Conservation (phyloP, 352 stramenopile genomes). For the Nothophytophthora sp. region DNA sequence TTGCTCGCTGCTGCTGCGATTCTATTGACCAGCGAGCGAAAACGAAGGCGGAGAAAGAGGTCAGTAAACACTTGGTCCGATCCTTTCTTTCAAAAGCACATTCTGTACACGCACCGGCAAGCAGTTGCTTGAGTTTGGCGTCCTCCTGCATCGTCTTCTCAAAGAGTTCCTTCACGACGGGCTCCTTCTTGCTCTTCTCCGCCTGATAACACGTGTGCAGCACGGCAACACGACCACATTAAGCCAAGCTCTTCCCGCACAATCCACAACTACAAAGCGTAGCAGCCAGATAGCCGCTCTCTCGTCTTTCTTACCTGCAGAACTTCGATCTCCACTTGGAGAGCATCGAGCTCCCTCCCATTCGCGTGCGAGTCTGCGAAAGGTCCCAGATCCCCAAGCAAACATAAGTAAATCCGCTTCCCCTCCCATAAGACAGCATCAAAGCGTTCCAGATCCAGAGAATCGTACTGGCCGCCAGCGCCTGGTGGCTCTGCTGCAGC, state of each 20-base stretch:
- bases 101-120: slow-evolving; percentile 16
- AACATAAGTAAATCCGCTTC: slow-evolving; percentile 1
- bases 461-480: slow-evolving; percentile 29
- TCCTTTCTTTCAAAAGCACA: not conserved
- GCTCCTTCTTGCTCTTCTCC: slow-evolving; percentile 59
- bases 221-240: too few relatives aligned
- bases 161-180: slow-evolving; percentile 66
- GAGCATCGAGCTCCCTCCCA: slow-evolving; percentile 50
- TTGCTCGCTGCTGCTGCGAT: slow-evolving; percentile 39
- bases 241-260: too few relatives aligned
- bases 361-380: slow-evolving; percentile 38
- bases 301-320: too few relatives aligned
- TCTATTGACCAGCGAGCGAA: too few relatives aligned
- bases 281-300: too few relatives aligned
- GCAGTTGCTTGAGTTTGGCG: slow-evolving; percentile 47
- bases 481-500: slow-evolving; percentile 46
- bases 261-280: too few relatives aligned
- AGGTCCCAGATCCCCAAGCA: not conserved
- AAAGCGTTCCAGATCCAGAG: not conserved
- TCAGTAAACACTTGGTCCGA: too few relatives aligned
- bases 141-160: slow-evolving; percentile 59
- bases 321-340: slow-evolving; percentile 73
- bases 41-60: too few relatives aligned
- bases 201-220: too few relatives aligned
- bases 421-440: not conserved